Base-by-base conservation (phyloP, 495 filamentous ascomycete species). In the Paragyromitra xinjiangensis region DNA sequence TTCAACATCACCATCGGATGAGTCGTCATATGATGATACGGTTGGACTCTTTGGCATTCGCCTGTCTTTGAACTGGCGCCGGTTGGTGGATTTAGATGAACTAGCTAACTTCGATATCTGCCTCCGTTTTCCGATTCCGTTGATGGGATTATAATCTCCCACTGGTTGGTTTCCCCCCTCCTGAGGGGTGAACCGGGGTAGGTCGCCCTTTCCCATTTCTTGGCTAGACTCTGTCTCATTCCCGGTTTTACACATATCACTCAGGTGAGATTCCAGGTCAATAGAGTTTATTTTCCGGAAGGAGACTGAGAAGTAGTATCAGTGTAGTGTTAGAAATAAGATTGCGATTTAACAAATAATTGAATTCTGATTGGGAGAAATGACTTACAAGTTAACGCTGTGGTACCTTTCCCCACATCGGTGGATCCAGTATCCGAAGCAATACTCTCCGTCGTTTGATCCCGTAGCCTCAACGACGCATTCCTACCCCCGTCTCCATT, bases 1-100 rank as follows among this genome's bases (percentile, higher is more conserved):
- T 40, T 45, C 63, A 58, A 44, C 48, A 68, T 73, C 71, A 39
- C 51, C 24, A 48, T 73, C 63, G 26, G 63, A 69, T 61, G 53
- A 12, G 29, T 69, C 71, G 19, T 24, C 6, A 61, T 24, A 53
- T 37, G 14, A 2, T 24, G 12, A 39, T n/a, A 19, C 6, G 3
- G n/a, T 16, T 59, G 63, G 42, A 5, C 64, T 50, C 19, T n/a
- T 56, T 44, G 61, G 12, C 6, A 50, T 14, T 6, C 34, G 48
- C 34, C 6, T 65, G 48, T 65, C 29, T 3, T 3, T 44, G 44
- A 26, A 14, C 24, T 14, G 70, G 29, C 11, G 19, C 26, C 22
- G n/a, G 16, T n/a, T 3, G 22, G 34, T n/a, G 4, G 42, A 26
- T 44, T 66, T 37, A 73, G 19, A 45, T 69, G 71, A 24, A 6